Percentiles rank a stretch among this genome's conserved stretches.
Conservation (phyloP, 2,329 filamentous ascomycete genomes). For the Apiospora saccharicola region DNA sequence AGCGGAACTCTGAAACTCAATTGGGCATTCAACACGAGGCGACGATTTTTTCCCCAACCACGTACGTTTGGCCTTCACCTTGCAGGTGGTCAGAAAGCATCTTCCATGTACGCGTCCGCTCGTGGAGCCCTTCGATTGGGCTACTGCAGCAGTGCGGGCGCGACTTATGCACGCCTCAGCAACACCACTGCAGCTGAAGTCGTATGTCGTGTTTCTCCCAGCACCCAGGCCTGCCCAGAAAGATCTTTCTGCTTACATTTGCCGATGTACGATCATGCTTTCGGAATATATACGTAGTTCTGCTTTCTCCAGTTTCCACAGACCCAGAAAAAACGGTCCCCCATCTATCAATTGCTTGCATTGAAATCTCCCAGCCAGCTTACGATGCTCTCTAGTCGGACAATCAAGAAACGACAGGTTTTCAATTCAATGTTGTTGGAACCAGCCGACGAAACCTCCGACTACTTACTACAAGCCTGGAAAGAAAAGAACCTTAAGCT, state of each 20-base stretch:
- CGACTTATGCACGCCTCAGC: constrained; percentile 27
- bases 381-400: not conserved
- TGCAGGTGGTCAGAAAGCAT: constrained; percentile 26
- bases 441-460: not conserved
- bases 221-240: not conserved
- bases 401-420: not conserved
- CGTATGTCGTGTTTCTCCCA: not conserved
- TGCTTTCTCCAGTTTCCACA: not conserved
- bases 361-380: not conserved
- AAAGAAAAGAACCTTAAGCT: constrained; percentile 15
- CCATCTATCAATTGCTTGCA: constrained; percentile 13
- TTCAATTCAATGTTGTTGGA: not conserved
- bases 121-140: constrained; percentile 29
- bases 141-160: not conserved
- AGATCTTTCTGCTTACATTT: not conserved
- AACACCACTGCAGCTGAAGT: constrained; percentile 19
- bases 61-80: constrained; percentile 22
- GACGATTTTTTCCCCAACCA: constrained; percentile 25
- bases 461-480: not conserved
- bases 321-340: constrained; percentile 5
- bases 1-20: constrained; percentile 26
- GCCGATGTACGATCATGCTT: constrained; percentile 18
- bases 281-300: constrained; percentile 17
- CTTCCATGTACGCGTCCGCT: constrained; percentile 27
- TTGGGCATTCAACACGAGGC: constrained; percentile 25